Percentiles rank a stretch among this genome's conserved stretches.
phyloP scores from a whole-genome alignment of 83 land plant genomes.

The Picea abies region DNA sequence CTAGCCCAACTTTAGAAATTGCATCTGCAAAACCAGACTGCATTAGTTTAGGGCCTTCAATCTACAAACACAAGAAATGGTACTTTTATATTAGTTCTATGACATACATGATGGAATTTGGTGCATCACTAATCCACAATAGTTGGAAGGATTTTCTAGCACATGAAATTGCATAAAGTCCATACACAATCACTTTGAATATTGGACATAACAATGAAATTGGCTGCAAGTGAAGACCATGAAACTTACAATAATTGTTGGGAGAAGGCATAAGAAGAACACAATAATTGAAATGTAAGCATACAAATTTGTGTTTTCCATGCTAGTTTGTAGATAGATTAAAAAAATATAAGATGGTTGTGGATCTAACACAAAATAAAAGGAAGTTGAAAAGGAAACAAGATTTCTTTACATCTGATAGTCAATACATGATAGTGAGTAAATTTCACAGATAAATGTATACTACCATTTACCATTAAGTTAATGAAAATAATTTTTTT shows the following conservation, averaged over 20 bases:
- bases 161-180: neutral
- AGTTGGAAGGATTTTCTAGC: neutral
- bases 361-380: constrained; percentile 6
- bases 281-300: constrained; percentile 96
- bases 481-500: neutral
- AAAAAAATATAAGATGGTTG: neutral
- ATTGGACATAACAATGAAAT: neutral
- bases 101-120: neutral
- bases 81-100: neutral
- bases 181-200: neutral
- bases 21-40: constrained; percentile 82
- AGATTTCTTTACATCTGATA: neutral
- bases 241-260: constrained; percentile 68
- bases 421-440: neutral
- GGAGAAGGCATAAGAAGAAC: constrained; percentile 92
- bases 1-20: constrained; percentile 85
- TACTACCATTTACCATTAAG: too few species aligned
- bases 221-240: too few species aligned
- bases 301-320: constrained; percentile 98
- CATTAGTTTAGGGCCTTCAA: constrained; percentile 88
- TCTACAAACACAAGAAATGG: constrained; percentile 29
- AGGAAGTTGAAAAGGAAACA: neutral
- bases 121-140: neutral
- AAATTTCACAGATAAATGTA: neutral
- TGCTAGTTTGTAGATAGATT: constrained; percentile 66